Evolutionary conservation across 345 rosid genomes (phyloP).

Genomic region (Eucalyptus melliodora): DNA sequence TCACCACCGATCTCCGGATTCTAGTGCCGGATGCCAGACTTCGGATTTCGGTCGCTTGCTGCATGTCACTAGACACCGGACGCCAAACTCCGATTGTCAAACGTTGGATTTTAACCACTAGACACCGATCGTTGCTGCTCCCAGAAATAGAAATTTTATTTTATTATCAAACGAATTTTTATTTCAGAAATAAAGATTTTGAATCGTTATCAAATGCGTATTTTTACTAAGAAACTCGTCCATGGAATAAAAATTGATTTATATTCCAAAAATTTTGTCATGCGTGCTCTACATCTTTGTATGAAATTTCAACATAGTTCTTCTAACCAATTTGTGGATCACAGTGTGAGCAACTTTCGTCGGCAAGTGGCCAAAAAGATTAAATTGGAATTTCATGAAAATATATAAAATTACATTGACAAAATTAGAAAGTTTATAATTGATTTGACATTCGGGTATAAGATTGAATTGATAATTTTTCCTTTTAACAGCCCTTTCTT

Average conservation of each 20-base stretch:
- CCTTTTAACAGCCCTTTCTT: background rate
- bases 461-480: background rate
- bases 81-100: fast-evolving
- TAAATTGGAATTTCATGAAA: fast-evolving
- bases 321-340: fast-evolving
- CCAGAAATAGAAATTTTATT: no score
- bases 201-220: no score
- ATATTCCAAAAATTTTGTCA: no score
- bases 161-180: no score
- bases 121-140: fast-evolving
- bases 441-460: fast-evolving
- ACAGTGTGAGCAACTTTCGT: fast-evolving
- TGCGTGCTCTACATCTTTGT: fast-evolving
- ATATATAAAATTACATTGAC: background rate
- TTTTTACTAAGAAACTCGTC: no score
- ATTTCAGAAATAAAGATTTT: no score
- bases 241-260: no score
- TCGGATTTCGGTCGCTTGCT: fast-evolving
- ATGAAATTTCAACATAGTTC: background rate
- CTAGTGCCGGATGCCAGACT: fast-evolving
- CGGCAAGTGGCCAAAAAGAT: fast-evolving
- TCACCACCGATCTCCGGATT: fast-evolving
- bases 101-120: fast-evolving
- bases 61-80: fast-evolving
- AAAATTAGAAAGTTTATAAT: background rate